A percentile compares a stretch with the other conserved stretches of the same genome.
Conservation (phyloP, 192 early-diverging fungal species). For the Coemansia sp. region DNA sequence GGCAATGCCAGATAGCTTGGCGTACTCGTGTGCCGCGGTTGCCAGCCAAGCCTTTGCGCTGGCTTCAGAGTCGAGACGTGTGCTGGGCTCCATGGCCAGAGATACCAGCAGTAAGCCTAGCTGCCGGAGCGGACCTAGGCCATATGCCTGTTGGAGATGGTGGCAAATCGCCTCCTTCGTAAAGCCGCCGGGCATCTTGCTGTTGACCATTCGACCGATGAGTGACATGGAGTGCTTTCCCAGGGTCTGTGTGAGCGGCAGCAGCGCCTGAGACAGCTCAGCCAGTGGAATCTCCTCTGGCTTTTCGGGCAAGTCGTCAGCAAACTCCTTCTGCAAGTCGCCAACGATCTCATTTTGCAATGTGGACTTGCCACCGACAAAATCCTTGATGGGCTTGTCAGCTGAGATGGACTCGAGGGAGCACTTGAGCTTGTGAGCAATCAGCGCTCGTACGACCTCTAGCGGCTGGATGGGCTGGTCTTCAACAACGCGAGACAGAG, state of each 20-base stretch:
- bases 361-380: conserved; percentile 93
- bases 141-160: conserved; percentile 67
- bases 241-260: conserved; percentile 61
- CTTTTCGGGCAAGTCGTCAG: conserved; percentile 85
- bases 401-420: conserved; percentile 69
- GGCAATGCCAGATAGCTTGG: conserved; percentile 64
- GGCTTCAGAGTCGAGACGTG: conserved; percentile 67
- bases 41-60: conserved; percentile 85
- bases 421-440: conserved; percentile 91
- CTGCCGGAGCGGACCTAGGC: conserved; percentile 57
- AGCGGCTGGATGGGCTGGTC: conserved; percentile 80
- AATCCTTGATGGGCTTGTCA: conserved; percentile 63
- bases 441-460: conserved; percentile 79
- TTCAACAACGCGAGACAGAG: conserved; percentile 58
- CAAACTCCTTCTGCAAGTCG: conserved; percentile 90
- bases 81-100: conserved; percentile 78
- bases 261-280: conserved; percentile 73
- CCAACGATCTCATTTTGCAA: conserved; percentile 97
- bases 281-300: conserved; percentile 81
- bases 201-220: conserved; percentile 74
- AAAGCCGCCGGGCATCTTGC: conserved; percentile 95
- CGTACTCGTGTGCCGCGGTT: conserved; percentile 66
- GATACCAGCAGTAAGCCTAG: conserved; percentile 76
- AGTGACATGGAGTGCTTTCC: conserved; percentile 79
- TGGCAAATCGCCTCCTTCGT: conserved; percentile 62